Evolutionary conservation across 83 land plant species (phyloP), one percentile per base, ranked within the genome.

Genomic region (Isoetes engelmannii): DNA sequence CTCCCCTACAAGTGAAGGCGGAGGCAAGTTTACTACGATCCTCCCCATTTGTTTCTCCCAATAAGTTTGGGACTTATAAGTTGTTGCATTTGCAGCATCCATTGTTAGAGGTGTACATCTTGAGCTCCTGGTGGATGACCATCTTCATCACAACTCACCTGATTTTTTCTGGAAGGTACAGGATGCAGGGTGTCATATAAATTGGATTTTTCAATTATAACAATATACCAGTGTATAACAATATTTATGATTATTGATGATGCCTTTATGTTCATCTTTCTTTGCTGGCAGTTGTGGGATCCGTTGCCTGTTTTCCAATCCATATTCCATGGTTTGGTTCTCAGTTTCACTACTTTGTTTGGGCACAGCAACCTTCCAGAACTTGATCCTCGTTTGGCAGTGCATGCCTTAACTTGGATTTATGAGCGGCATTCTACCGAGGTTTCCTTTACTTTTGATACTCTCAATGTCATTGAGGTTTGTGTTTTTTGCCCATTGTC

Each of bases 271-370:
- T 28, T 28, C 12, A 18, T 3, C 9, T 59, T 7, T 12, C 8
- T 59, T 12, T 12, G 10, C 18, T 19, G 18, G 51, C 84, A 82
- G 82, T 65, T 79, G 18, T 37, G 63, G 47, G 75, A 74, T 71
- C 79, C 79, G 7, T 20, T 82, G 48, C 68, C 82, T 7, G 48
- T 81, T 17, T 82, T 82, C 56, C 83, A 82, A 69, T 70, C 84
- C 44, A 75, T 82, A 42, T 77, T 82, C 57, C 82, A 82, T 44
- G 71, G 78, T 44, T 74, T 82, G 79, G 71, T 82, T 12, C 58
- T 82, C 67, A 82, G 79, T 53, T 78, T 82, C 56, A 82, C 84
- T n/a, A 82, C 84, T 9, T 75, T 82, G 12, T 79, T 79, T 71
- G 82, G 83, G 44, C 74, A 79, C 66, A 79, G 71, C 67, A 71